These are phyloP conservation scores for Eragrostis curvula DNA, from an alignment of 176 grass and related monocot genomes.

Conservation along the genomic window DNA sequence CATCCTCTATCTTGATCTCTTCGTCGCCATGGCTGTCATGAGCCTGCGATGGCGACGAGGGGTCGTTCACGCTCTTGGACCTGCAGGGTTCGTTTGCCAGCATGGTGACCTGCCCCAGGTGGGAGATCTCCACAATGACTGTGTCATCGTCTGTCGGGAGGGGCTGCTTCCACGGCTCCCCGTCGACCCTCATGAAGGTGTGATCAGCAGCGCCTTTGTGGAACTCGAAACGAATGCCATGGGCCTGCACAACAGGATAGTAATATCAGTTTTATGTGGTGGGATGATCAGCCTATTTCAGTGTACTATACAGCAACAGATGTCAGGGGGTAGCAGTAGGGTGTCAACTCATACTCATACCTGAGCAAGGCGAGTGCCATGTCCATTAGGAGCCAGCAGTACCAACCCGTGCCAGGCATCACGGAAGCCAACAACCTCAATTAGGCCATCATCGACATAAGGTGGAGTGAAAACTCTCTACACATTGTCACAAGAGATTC, in stretches of 20 bases:
- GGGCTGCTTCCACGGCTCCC: conserved; percentile 96
- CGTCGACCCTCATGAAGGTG: conserved; percentile 90
- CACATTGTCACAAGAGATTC: conserved; percentile 4
- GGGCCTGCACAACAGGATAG: conserved; percentile 36
- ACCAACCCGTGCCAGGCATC: conserved; percentile 94
- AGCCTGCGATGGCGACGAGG: neutral
- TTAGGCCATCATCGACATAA: conserved; percentile 73
- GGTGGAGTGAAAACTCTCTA: conserved; percentile 74
- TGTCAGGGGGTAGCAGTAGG: neutral
- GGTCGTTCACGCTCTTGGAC: conserved; percentile 59
- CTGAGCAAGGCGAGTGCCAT: conserved; percentile 86
- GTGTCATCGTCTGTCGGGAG: conserved; percentile 69
- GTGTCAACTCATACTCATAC: conserved; percentile 43
- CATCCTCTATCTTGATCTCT: conserved; percentile 22
- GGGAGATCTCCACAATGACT: conserved; percentile 77
- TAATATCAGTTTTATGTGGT: neutral
- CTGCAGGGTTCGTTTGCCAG: conserved; percentile 67
- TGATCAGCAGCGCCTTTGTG: conserved; percentile 60
- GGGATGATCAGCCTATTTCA: neutral
- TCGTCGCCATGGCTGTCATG: conserved; percentile 17
- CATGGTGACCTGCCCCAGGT: conserved; percentile 79
- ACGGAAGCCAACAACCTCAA: conserved; percentile 92
- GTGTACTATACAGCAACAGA: neutral
- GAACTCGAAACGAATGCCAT: conserved; percentile 82
- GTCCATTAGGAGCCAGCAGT: conserved; percentile 83